Conservation (phyloP, 164 flowering plant species). For the Macadamia integrifolia region DNA sequence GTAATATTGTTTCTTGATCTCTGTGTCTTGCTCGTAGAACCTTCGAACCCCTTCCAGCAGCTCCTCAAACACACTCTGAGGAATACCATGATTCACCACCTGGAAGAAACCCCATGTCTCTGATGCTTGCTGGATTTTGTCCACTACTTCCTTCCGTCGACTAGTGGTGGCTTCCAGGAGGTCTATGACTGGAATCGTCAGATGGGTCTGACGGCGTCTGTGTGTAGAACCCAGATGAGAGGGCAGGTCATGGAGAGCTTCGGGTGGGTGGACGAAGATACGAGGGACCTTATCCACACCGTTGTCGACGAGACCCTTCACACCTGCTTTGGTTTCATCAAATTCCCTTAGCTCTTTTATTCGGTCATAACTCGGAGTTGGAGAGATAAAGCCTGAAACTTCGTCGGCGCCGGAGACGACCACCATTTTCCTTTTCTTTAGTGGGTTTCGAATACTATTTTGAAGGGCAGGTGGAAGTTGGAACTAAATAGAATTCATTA, state of each 20-base stretch:
- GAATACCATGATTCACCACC: conserved; percentile 20
- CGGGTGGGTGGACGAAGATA: conserved; percentile 19
- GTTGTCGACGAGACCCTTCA: conserved; percentile 27
- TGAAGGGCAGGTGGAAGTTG: no score
- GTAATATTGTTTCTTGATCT: conserved; percentile 30
- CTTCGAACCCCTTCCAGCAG: conserved; percentile 6
- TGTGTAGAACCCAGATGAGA: no score
- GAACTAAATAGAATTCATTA: no score
- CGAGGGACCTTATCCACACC: conserved; percentile 19
- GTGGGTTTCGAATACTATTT: no score
- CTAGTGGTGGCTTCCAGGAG: background rate
- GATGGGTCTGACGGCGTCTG: background rate
- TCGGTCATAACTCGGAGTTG: background rate
- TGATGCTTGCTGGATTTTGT: conserved; percentile 10
- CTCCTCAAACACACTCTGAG: conserved; percentile 8
- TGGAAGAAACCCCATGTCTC: conserved; percentile 25
- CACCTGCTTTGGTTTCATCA: conserved; percentile 25
- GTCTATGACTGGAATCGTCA: conserved; percentile 16
- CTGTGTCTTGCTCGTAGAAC: conserved; percentile 17
- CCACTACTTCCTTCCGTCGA: background rate
- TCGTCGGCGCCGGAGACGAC: no score
- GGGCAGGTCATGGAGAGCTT: background rate
- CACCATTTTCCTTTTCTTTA: no score
- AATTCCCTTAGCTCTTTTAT: conserved; percentile 3
- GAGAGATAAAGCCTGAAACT: no score